phyloP scores from a whole-genome alignment of 208 protist species.

The Crithidia fasciculata region DNA sequence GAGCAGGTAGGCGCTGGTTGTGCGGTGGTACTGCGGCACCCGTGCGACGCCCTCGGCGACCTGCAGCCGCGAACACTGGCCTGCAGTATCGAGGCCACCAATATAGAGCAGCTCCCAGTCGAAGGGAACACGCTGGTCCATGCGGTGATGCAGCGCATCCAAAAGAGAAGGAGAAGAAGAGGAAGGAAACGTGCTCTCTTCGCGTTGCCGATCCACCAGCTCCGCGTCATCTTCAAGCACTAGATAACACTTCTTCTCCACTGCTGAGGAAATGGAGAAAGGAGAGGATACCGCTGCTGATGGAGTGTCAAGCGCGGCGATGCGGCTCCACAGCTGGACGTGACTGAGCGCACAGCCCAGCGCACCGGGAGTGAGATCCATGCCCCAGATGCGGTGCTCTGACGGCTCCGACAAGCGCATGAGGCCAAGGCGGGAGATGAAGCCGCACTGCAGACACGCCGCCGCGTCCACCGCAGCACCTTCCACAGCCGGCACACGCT shows the following conservation, averaged over 20 bases:
- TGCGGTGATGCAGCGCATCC: slow-evolving; percentile 28
- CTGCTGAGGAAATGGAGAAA: not conserved
- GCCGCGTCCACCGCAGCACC: slow-evolving; percentile 35
- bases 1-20: slow-evolving; percentile 85
- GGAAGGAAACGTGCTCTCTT: not conserved
- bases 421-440: slow-evolving; percentile 67
- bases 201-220: slow-evolving; percentile 20
- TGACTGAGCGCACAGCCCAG: slow-evolving; percentile 89
- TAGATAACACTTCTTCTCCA: slow-evolving; percentile 27
- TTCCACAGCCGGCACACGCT: slow-evolving; percentile 69
- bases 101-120: slow-evolving; percentile 88
- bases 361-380: slow-evolving; percentile 80
- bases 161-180: slow-evolving; percentile 33
- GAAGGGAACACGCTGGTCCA: slow-evolving; percentile 37
- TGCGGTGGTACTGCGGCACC: slow-evolving; percentile 86
- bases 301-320: slow-evolving; percentile 40
- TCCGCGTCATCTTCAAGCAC: slow-evolving; percentile 68
- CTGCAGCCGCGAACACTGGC: slow-evolving; percentile 32
- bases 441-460: slow-evolving; percentile 38
- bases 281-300: not conserved
- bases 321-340: slow-evolving; percentile 64
- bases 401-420: slow-evolving; percentile 45
- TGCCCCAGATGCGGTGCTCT: slow-evolving; percentile 79
- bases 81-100: slow-evolving; percentile 81
- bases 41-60: slow-evolving; percentile 53